phyloP scores from a whole-genome alignment of 768 basidiomycete species.

The Mrakia gelida region DNA sequence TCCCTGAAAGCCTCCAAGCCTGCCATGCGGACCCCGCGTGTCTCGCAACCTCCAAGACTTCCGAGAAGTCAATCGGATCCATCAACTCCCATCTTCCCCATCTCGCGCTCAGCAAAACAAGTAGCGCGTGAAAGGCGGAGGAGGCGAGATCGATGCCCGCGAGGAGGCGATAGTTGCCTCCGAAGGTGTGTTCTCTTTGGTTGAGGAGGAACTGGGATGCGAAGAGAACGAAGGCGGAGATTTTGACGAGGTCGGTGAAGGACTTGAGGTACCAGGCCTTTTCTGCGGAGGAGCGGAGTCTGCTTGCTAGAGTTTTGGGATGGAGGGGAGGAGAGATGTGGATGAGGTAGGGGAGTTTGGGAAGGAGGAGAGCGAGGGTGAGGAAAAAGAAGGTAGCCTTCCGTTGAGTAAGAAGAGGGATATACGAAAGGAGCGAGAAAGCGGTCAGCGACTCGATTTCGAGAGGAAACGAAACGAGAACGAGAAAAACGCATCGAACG shows the following conservation, averaged over 20 bases:
- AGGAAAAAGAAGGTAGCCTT: background rate
- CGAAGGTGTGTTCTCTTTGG: background rate
- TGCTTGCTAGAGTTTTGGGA: background rate
- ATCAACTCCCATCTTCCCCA: too few relatives aligned
- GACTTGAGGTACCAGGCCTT: background rate
- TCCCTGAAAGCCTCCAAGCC: too few relatives aligned
- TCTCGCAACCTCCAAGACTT: too few relatives aligned
- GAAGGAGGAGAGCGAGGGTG: background rate
- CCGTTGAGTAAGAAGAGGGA: background rate
- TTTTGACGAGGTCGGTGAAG: background rate
- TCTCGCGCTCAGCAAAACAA: background rate
- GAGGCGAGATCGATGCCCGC: background rate
- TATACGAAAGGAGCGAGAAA: background rate
- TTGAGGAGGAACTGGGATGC: constrained; percentile 1
- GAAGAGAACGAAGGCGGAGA: background rate
- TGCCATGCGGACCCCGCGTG: too few relatives aligned
- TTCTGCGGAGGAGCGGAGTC: background rate
- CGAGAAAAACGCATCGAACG: background rate
- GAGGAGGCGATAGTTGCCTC: background rate
- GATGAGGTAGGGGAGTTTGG: background rate
- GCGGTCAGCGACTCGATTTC: background rate
- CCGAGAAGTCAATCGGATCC: too few relatives aligned
- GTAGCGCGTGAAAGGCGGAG: background rate
- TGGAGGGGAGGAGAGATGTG: background rate
- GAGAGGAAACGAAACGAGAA: background rate